Base-by-base conservation (phyloP, 2,329 filamentous ascomycete genomes). In the Xylariomycetidae sp. region DNA sequence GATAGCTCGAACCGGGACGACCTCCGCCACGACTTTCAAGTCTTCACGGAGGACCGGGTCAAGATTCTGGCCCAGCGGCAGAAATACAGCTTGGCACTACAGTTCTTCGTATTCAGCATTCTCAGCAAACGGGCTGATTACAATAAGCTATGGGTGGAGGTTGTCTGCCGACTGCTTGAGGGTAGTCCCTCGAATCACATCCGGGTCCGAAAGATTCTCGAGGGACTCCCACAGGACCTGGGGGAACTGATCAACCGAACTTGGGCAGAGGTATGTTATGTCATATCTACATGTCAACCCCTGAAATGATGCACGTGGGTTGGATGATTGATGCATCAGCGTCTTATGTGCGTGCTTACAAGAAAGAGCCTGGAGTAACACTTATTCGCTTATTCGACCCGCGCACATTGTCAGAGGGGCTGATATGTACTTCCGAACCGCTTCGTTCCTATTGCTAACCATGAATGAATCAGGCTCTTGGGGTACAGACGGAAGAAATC, bases 111-210 rank as follows among this genome's bases (percentile, higher is more conserved):
- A 9, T 12, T 16, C 8, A 16, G 14, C 8, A 30, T 30, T 6
- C 27, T 30, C 6, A 11, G 12, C n/a, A 11, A 30, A 18, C 15
- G 27, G n/a, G 27, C 27, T 11, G 16, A 16, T 15, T 13, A 27
- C n/a, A 30, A 16, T 16, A 18, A 11, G 8, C 27, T 30, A 9
- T 30, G 27, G 27, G 27, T 30, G 7, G 27, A 30, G 16, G 27
- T 30, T 13, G 27, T 30, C 8, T 30, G 27, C 16, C 27, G 27
- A 9, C 16, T 30, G 7, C n/a, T 30, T 5, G 27, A 30, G 16
- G 27, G 27, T 9, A 13, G 15, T 16, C 27, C 27, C 14, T 30
- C 27, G 16, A 12, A 13, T n/a, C 27, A 30, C 27, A 16, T 30
- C n/a, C 14, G 18, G 18, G 27, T 30, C 13, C 27, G 27, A 16